phyloP scores from a whole-genome alignment of 148 eudicot genomes.

The Simmondsia chinensis region DNA sequence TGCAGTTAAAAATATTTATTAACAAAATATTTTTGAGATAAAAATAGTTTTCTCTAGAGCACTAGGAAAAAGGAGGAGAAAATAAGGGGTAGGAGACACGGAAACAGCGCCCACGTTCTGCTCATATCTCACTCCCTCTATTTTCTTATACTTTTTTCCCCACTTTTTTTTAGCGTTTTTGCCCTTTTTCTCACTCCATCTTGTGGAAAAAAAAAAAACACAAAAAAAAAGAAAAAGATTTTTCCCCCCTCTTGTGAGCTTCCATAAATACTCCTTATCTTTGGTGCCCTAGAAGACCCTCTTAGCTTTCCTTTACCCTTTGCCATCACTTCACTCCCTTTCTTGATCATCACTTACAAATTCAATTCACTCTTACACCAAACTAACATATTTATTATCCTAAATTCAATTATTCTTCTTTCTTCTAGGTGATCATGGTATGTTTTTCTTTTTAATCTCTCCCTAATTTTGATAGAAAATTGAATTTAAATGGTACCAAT shows the following conservation, averaged over 20 bases:
- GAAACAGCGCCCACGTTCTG: conserved; percentile 95
- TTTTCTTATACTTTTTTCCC: background rate
- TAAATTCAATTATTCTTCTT: background rate
- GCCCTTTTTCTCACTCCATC: background rate
- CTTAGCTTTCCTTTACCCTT: conserved; percentile 21
- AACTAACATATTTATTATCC: too few relatives aligned
- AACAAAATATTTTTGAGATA: too few relatives aligned
- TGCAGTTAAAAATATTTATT: too few relatives aligned
- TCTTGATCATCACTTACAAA: background rate
- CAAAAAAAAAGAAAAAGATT: too few relatives aligned
- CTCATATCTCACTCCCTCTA: conserved; percentile 12
- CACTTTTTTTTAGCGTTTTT: background rate
- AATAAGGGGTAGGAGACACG: conserved; percentile 47
- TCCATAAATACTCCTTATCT: conserved; percentile 59
- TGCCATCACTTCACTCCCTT: conserved; percentile 4
- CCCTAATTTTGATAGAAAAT: too few relatives aligned
- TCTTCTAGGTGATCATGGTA: background rate
- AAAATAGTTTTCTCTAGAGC: too few relatives aligned
- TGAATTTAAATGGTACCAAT: too few relatives aligned
- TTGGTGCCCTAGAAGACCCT: conserved; percentile 24
- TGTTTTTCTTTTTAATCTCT: background rate
- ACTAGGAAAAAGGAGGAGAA: conserved; percentile 2
- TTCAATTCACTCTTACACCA: background rate
- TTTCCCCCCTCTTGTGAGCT: conserved; percentile 45
- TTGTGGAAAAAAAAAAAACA: too few relatives aligned